These are phyloP conservation scores for Cochlearia excelsa DNA, from an alignment of 345 rosid species.

Conservation along the genomic window DNA sequence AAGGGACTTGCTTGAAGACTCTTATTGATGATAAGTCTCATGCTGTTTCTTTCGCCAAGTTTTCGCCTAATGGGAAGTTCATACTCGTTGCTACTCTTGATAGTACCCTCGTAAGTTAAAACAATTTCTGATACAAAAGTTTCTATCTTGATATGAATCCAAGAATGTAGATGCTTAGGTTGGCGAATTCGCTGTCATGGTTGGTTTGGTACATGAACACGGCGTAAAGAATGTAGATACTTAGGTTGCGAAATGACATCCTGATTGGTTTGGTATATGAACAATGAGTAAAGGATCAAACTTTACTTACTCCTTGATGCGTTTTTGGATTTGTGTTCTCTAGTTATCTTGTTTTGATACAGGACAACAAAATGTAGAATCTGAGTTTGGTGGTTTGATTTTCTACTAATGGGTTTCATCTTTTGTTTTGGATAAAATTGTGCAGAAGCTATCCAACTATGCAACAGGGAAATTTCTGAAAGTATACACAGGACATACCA, in stretches of 20 bases:
- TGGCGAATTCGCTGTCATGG: neutral
- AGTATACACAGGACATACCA: constrained; percentile 77
- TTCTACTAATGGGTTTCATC: constrained; percentile 3
- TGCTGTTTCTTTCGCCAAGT: constrained; percentile 82
- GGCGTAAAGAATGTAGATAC: neutral
- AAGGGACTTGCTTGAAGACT: constrained; percentile 75
- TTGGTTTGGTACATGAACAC: neutral
- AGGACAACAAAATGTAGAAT: constrained; percentile 1
- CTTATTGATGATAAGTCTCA: constrained; percentile 69
- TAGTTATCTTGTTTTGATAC: neutral
- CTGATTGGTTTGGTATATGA: neutral
- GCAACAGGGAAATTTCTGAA: constrained; percentile 80
- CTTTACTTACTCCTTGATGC: neutral
- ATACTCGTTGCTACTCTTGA: constrained; percentile 89
- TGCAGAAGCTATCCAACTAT: constrained; percentile 90
- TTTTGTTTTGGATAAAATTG: neutral
- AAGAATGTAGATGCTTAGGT: neutral
- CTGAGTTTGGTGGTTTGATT: neutral
- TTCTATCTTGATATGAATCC: neutral
- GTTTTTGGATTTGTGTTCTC: neutral
- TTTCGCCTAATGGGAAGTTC: constrained; percentile 90
- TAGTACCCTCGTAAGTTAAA: constrained; percentile 69
- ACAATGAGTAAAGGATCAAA: neutral
- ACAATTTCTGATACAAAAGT: neutral
- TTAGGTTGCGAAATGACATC: neutral